Evolutionary conservation across 1,284 basidiomycete genomes (phyloP), one percentile per base, ranked within the genome.

Genomic region (Puccinia polysora): DNA sequence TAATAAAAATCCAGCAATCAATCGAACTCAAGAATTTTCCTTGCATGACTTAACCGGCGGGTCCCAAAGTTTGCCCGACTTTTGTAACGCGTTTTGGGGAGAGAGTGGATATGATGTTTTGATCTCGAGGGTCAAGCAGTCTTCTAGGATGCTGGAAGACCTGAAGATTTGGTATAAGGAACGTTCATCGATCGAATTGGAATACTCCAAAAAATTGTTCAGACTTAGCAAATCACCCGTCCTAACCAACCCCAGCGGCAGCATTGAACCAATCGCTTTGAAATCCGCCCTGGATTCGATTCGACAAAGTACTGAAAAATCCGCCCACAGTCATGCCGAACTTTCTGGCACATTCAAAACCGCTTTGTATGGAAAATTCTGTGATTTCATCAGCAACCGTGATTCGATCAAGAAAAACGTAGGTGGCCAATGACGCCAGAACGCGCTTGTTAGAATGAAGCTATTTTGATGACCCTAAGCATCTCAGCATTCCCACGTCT

Each of bases 191-290:
- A 59, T 97, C 75, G 94, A 98, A 80, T 93, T 96, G 76, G 95
- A 97, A 38, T 97, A 97, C 78, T 88, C 94, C 1, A 94, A 93
- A 81, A 86, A 88, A 40, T 79, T 98, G 12, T 82, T 84, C 28
- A 93, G 90, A 80, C 83, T 98, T 30, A 60, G 85, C 91, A 38
- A 95, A 91, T 81, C 79, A 83, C 73, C 77, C 85, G 1, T 81
- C 97, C 34, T 68, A 2, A 20, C 23, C 52, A 25, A 6, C 2
- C 4, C n/a, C 28, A 23, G 28, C 7, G 8, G 25, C 2, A 20
- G 32, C 14, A 18, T 60, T 10, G 67, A 69, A 60, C 18, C 30
- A 10, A 18, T n/a, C 30, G 67, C 55, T 6, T 28, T 69, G 12
- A 60, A 28, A 28, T 18, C 28, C 18, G 56, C 43, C 5, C 56